Evolutionary conservation across 73 alveolate species (phyloP).

Genomic region (Uronychia setigera): DNA sequence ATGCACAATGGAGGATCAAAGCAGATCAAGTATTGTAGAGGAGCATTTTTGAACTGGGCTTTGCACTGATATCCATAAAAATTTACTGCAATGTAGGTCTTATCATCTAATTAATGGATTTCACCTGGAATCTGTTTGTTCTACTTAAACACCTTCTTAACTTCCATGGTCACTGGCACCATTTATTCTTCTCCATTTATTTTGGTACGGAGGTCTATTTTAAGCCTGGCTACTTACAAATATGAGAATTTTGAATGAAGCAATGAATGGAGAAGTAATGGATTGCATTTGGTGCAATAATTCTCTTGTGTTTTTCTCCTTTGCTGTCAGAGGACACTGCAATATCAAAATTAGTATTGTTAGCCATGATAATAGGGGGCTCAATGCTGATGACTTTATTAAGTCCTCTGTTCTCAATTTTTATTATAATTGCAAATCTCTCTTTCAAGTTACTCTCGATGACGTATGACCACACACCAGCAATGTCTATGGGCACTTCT

Average conservation of each 20-base stretch:
- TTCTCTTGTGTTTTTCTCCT: no score
- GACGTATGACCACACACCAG: conserved; percentile 45
- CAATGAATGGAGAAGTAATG: no score
- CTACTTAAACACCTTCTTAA: no score
- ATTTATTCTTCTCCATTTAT: no score
- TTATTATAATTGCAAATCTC: conserved; percentile 4
- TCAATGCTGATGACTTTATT: conserved; percentile 34
- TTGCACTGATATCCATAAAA: neutral
- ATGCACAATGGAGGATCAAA: neutral
- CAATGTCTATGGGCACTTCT: conserved; percentile 54
- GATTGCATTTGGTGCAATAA: no score
- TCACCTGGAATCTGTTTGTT: no score
- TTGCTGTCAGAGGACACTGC: conserved; percentile 7
- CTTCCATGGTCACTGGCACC: no score
- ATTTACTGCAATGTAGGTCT: neutral
- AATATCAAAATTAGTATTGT: conserved; percentile 6
- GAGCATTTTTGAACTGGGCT: neutral
- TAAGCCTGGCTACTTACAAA: no score
- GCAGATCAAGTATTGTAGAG: neutral
- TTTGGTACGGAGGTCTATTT: no score
- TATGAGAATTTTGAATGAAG: no score
- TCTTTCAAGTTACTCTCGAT: neutral
- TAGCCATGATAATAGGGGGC: conserved; percentile 14
- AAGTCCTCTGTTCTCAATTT: conserved; percentile 8
- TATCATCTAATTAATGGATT: no score